Percentiles rank a stretch among this genome's conserved stretches.
Conservation (phyloP, 371 early-diverging fungal species). For the Haplosporangium sp. region DNA sequence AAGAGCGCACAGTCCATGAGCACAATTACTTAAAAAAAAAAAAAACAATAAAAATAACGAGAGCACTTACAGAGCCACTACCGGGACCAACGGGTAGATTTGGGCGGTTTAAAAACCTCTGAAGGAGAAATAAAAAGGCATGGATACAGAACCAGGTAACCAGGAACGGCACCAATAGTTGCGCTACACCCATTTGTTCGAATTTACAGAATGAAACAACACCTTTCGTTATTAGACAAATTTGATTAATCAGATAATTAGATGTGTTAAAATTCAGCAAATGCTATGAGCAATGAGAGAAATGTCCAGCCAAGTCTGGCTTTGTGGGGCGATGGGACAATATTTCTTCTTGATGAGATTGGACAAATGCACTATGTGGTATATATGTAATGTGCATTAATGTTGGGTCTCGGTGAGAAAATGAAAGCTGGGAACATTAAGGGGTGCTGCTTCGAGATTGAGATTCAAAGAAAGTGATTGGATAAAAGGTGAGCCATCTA, state of each 20-base stretch:
- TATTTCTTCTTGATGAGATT: background rate
- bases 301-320: background rate
- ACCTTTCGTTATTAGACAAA: background rate
- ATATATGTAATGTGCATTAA: too few species aligned
- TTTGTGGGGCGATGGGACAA: background rate
- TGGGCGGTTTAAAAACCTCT: constrained; percentile 51
- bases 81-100: constrained; percentile 51
- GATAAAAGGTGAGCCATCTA: too few species aligned
- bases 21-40: background rate
- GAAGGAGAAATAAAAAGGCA: constrained; percentile 47
- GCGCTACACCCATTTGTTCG: constrained; percentile 28
- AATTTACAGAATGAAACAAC: background rate
- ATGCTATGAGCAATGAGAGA: background rate
- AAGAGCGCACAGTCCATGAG: background rate
- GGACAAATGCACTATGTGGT: too few species aligned
- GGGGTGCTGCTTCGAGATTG: too few species aligned
- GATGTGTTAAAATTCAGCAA: background rate
- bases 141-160: constrained; percentile 49
- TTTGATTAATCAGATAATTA: background rate
- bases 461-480: too few species aligned
- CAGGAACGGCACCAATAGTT: constrained; percentile 46
- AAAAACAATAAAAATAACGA: background rate
- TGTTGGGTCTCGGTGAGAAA: too few species aligned
- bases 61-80: constrained; percentile 33
- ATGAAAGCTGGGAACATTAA: too few species aligned